Percentiles rank a stretch among this genome's conserved stretches.
phyloP scores from a whole-genome alignment of 805 yeast species.

The Metschnikowia shivogae region DNA sequence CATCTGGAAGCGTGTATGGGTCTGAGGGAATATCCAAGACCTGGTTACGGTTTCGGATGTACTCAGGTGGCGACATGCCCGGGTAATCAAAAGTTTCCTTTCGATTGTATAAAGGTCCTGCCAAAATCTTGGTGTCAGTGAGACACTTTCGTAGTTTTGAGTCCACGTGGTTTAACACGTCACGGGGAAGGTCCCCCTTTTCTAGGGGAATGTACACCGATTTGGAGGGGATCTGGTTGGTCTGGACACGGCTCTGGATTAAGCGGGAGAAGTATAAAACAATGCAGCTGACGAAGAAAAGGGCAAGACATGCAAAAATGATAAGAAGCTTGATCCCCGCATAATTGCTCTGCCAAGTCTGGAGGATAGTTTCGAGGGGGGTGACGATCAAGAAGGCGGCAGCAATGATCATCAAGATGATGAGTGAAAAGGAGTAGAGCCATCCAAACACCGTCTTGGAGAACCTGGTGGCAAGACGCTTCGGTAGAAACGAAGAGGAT shows the following conservation, averaged over 20 bases:
- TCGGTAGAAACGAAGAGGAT: slow-evolving; percentile 9
- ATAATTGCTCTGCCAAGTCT: slow-evolving; percentile 48
- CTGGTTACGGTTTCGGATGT: slow-evolving; percentile 32
- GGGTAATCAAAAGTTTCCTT: slow-evolving; percentile 31
- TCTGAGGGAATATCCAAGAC: slow-evolving; percentile 19
- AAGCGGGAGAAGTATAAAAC: slow-evolving; percentile 57
- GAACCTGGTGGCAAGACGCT: slow-evolving; percentile 15
- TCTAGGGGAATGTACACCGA: slow-evolving; percentile 68
- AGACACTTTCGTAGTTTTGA: slow-evolving; percentile 25
- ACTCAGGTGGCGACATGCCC: slow-evolving; percentile 40
- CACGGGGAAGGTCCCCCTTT: slow-evolving; percentile 40
- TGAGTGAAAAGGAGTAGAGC: slow-evolving; percentile 44
- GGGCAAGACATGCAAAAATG: slow-evolving; percentile 66
- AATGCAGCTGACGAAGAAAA: slow-evolving; percentile 49
- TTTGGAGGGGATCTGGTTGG: slow-evolving; percentile 66
- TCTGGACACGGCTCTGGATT: slow-evolving; percentile 49
- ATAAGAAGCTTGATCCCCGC: slow-evolving; percentile 79
- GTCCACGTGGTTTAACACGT: slow-evolving; percentile 24
- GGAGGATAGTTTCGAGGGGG: slow-evolving; percentile 74
- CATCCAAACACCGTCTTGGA: slow-evolving; percentile 29
- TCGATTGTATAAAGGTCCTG: slow-evolving; percentile 33
- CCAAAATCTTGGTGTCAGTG: slow-evolving; percentile 27
- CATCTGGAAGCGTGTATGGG: slow-evolving; percentile 24
- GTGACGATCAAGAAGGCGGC: slow-evolving; percentile 64
- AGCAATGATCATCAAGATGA: slow-evolving; percentile 30